Percentiles rank a stretch among this genome's conserved stretches.
Conservation (phyloP, 768 basidiomycete species). For the Boletus patriciae region DNA sequence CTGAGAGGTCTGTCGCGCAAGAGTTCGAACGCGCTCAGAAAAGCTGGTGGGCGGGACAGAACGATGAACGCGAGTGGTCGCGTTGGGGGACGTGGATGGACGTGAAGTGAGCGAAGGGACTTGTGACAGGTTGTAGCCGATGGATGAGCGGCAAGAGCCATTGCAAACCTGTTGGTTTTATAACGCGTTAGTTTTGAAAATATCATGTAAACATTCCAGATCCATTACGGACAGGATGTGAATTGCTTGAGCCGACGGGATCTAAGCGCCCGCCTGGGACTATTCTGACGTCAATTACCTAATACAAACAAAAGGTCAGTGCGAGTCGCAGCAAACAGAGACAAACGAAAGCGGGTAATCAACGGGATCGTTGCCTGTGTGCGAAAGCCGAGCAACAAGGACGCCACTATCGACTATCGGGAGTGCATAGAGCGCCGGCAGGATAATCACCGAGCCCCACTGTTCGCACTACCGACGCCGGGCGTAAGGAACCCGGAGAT, state of each 20-base stretch:
- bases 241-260: conserved; percentile 13
- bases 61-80: conserved; percentile 10
- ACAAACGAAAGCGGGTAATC: conserved; percentile 13
- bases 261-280: conserved; percentile 13
- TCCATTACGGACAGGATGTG: conserved; percentile 23
- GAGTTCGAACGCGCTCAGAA: conserved; percentile 10
- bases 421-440: conserved; percentile 10
- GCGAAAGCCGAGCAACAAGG: neutral
- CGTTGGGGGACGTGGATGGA: conserved; percentile 8
- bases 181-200: conserved; percentile 20
- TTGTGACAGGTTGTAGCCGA: neutral
- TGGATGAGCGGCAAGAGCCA: neutral
- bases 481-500: conserved; percentile 16
- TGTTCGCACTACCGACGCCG: conserved; percentile 14
- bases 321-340: neutral
- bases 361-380: conserved; percentile 4
- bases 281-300: conserved; percentile 31
- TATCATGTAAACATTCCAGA: conserved; percentile 5
- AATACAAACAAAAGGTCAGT: conserved; percentile 16
- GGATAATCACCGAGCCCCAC: conserved; percentile 24
- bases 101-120: conserved; percentile 2
- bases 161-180: conserved; percentile 20
- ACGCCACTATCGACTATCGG: conserved; percentile 1
- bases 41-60: conserved; percentile 26
- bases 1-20: conserved; percentile 7